Evolutionary conservation across 345 rosid genomes (phyloP), one percentile per base, ranked within the genome.

Genomic region (Erodium maritimum): DNA sequence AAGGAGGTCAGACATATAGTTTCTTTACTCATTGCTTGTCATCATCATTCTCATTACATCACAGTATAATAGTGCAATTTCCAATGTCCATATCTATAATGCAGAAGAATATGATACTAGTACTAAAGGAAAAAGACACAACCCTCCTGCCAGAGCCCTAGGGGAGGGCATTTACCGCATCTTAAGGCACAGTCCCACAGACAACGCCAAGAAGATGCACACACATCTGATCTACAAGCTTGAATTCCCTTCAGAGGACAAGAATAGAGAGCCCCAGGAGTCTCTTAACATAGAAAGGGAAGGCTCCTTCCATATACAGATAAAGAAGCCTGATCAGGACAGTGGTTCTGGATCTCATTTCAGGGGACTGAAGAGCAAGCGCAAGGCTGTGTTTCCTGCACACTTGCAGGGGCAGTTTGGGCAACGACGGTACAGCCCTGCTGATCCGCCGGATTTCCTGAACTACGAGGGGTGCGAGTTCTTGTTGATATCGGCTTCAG

Each of bases 381-480:
- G 83, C 17, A 85, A 67, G 66, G 90, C 89, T 17, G 73, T 34
- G 13, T 79, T 82, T 62, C 97, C 94, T 0, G 84, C 94, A 9
- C 93, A 72, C 62, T 57, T 90, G 9, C 88, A 87, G 65, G 88
- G 75, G 7, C 68, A 55, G 56, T 69, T 85, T 21, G 87, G 89
- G 18, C 71, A 79, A 18, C 68, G 52, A 25, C 54, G 79, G 57
- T 83, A 45, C 24, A 33, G 68, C 0, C 77, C 82, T 1, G 93
- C 84, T 0, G 93, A 90, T 60, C 95, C 94, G 2, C 83, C 81
- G 0, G 87, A 87, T 64, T 73, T 85, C 50, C 53, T 90, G 71
- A 85, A 83, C 68, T 76, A 83, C 24, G 88, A 90, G 71, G 95
- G 87, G 51, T 87, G 95, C 9, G 97, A 87, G 70, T 66, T 90